Evolutionary conservation across 2,329 filamentous ascomycete species (phyloP).

Genomic region (Stagonosporopsis cucurbitacearum): DNA sequence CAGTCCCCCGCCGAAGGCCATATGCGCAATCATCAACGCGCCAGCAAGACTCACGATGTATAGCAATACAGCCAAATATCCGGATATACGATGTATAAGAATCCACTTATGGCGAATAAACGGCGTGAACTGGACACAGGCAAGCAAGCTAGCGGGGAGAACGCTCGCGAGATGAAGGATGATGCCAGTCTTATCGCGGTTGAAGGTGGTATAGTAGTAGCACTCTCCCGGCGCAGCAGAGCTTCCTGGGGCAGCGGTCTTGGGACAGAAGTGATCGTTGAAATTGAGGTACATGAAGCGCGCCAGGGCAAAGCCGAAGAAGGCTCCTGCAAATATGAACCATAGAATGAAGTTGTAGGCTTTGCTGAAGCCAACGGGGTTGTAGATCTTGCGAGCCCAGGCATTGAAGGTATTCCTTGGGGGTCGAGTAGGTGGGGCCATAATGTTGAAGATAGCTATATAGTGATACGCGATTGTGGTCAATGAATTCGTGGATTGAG

Average conservation of each 20-base stretch:
- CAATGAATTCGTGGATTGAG: not conserved
- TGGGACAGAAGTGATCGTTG: constrained; percentile 37
- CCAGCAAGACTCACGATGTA: constrained; percentile 56
- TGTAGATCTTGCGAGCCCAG: constrained; percentile 30
- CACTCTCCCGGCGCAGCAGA: constrained; percentile 52
- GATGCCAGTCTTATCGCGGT: constrained; percentile 49
- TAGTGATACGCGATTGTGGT: no score
- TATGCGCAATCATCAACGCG: constrained; percentile 61
- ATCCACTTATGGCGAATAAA: constrained; percentile 56
- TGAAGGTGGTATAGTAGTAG: constrained; percentile 50
- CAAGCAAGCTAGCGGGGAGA: constrained; percentile 51
- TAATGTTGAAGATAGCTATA: not conserved
- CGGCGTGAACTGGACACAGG: constrained; percentile 53
- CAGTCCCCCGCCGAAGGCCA: constrained; percentile 62
- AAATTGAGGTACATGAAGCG: constrained; percentile 60
- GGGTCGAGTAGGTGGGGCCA: constrained; percentile 4
- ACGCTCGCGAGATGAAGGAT: constrained; percentile 52
- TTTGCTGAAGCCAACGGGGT: constrained; percentile 61
- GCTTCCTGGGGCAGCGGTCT: constrained; percentile 9
- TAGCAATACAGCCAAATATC: constrained; percentile 62
- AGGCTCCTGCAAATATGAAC: constrained; percentile 28
- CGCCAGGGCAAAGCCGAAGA: constrained; percentile 52
- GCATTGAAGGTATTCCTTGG: constrained; percentile 20
- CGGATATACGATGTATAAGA: constrained; percentile 66
- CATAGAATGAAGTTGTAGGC: constrained; percentile 65